Conservation (phyloP, 2,329 filamentous ascomycete genomes). For the Aspergillus novofumigatus region DNA sequence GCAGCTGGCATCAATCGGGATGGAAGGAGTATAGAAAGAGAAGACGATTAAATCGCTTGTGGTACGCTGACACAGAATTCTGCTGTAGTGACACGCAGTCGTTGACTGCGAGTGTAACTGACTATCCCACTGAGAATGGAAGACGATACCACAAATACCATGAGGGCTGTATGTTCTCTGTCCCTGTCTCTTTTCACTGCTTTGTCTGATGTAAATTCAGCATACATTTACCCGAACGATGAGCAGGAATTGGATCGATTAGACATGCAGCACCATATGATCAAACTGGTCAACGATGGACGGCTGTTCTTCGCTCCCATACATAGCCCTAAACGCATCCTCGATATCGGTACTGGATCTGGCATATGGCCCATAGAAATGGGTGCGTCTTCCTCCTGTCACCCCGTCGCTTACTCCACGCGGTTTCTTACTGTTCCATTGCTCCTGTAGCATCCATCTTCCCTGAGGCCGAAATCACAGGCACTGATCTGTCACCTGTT, state of each 20-base stretch:
- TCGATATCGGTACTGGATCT: constrained; percentile 59
- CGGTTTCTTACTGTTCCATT: constrained; percentile 19
- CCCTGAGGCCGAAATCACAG: constrained; percentile 55
- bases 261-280: constrained; percentile 54
- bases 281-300: constrained; percentile 44
- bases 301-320: constrained; percentile 47
- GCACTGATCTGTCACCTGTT: constrained; percentile 65
- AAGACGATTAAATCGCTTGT: background rate
- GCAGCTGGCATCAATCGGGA: background rate
- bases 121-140: constrained; percentile 41
- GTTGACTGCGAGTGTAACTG: constrained; percentile 40
- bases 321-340: constrained; percentile 43
- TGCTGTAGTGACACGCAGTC: constrained; percentile 40
- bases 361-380: constrained; percentile 68
- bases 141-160: constrained; percentile 44
- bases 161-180: constrained; percentile 36
- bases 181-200: background rate
- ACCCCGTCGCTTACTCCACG: constrained; percentile 8
- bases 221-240: constrained; percentile 50
- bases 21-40: background rate
- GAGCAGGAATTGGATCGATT: constrained; percentile 53
- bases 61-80: constrained; percentile 2
- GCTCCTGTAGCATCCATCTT: constrained; percentile 39
- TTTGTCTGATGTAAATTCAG: constrained; percentile 13
- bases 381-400: constrained; percentile 35